A percentile compares a stretch with the other conserved stretches of the same genome.
Evolutionary conservation across 306 rosid species (phyloP).

Genomic region (Cicer pinnatifidum): DNA sequence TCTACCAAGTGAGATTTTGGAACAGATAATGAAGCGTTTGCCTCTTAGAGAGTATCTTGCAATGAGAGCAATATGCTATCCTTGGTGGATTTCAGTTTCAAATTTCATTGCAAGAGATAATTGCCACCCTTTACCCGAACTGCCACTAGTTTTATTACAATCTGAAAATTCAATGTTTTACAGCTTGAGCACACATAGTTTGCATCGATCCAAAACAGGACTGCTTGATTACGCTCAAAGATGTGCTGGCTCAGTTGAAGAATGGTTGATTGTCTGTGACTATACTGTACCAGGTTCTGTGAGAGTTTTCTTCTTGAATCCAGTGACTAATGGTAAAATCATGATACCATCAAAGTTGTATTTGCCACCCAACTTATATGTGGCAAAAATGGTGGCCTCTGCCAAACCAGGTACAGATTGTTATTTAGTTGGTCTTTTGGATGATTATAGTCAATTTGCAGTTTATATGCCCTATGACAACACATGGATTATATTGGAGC

Average conservation of each 20-base stretch:
- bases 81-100: background rate
- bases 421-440: background rate
- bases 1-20: background rate
- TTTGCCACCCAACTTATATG: background rate
- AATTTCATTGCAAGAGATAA: background rate
- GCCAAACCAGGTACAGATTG: background rate
- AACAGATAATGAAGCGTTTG: background rate
- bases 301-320: background rate
- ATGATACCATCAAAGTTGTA: background rate
- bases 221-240: background rate
- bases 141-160: background rate
- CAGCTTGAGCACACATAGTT: background rate
- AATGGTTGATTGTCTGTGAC: background rate
- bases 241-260: background rate
- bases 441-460: background rate
- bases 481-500: background rate
- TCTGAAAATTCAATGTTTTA: background rate
- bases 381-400: constrained; percentile 8
- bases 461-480: background rate
- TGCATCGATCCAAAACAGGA: background rate
- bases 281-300: background rate
- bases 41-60: background rate
- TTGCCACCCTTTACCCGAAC: background rate
- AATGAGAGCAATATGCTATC: background rate
- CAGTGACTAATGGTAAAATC: background rate